Base-by-base conservation (phyloP, 768 basidiomycete genomes). In the Pseudohyphozyma bogoriensis region DNA sequence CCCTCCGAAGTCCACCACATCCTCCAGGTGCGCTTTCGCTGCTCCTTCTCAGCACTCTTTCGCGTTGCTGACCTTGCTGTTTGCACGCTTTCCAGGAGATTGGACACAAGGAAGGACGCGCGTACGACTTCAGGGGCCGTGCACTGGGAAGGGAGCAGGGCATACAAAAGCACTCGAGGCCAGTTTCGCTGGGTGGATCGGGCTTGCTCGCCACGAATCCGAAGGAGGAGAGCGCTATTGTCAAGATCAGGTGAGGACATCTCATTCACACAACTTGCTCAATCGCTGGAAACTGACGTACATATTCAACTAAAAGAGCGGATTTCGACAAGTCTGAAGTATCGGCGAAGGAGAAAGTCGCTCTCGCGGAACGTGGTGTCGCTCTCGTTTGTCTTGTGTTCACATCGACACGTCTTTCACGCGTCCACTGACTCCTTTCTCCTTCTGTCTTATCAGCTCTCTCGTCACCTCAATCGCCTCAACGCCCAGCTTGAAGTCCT, bases 1-100 rank as follows among this genome's bases (percentile, higher is more conserved):
- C 66, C 66, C 7, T 54, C 52, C 37, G 66, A 67, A 40, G 63
- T 67, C 12, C 58, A 58, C 50, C 66, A 67, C 58, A 67, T 67
- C 60, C 58, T 67, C 32, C 59, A 64, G 45, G 66, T 62, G 45
- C n/a, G n/a, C n/a, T n/a, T n/a, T n/a, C n/a, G n/a, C n/a, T n/a
- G n/a, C 18, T n/a, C 18, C 40, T n/a, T 20, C 40, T 20, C 18
- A 42, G 40, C 40, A 15, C 40, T 8, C 18, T 42, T 20, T 6
- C 7, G 16, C 10, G 40, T n/a, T 20, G 40, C 40, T 42, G 40
- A 42, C 40, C n/a, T n/a, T n/a, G n/a, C n/a, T n/a, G n/a, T 42
- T n/a, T 7, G 40, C 37, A 10, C 18, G 37, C 37, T 18, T n/a
- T 5, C 26, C 46, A 13, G 46, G 16, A 26, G 7, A 61, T 60